Evolutionary conservation across 78 protist species (phyloP).

Genomic region (Kipferlia bialata): DNA sequence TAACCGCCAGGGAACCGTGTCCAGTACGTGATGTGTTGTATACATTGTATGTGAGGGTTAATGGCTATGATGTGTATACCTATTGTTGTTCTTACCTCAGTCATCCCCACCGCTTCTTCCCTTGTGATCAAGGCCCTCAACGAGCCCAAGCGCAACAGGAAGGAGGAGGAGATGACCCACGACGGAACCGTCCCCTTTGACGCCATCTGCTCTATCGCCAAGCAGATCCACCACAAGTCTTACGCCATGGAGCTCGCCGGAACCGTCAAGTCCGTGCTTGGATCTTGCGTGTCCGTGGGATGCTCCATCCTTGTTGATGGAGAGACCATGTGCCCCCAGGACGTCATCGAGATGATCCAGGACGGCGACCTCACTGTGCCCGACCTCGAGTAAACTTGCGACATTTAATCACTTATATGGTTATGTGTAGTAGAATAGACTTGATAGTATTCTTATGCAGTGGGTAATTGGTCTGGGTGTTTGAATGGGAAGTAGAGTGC

Average conservation of each 20-base stretch:
- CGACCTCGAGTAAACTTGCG: not conserved
- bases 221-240: slow-evolving; percentile 59
- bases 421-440: too few species aligned
- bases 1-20: slow-evolving; percentile 81
- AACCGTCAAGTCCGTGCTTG: slow-evolving; percentile 83
- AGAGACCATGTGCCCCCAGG: too few species aligned
- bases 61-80: too few species aligned
- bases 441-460: too few species aligned
- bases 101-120: slow-evolving; percentile 87
- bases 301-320: slow-evolving; percentile 88
- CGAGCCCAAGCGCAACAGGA: slow-evolving; percentile 94
- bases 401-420: too few species aligned
- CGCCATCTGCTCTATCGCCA: slow-evolving; percentile 69
- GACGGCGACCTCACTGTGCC: not conserved
- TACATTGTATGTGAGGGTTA: too few species aligned
- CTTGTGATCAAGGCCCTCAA: slow-evolving; percentile 84
- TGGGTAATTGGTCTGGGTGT: too few species aligned
- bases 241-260: slow-evolving; percentile 67
- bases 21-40: too few species aligned
- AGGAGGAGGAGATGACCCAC: slow-evolving; percentile 95
- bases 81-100: too few species aligned
- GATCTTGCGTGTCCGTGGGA: slow-evolving; percentile 80
- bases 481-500: too few species aligned
- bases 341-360: slow-evolving; percentile 54
- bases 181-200: slow-evolving; percentile 74